Evolutionary conservation across 192 early-diverging fungal genomes (phyloP).

Genomic region (Powellomyces hirtus): DNA sequence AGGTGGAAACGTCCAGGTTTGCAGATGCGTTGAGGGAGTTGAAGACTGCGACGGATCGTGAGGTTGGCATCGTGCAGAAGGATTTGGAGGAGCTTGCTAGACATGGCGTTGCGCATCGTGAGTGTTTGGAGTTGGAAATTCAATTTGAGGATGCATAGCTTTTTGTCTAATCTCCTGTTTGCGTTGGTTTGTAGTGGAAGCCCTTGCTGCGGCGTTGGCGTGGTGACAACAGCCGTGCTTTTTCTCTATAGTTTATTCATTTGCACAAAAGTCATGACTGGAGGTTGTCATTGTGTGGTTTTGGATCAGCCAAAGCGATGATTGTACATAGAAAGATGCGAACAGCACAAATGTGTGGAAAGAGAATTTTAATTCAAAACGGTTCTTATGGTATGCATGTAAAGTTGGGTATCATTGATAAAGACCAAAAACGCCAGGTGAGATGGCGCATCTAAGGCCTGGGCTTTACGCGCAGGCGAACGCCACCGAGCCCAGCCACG

Average conservation of each 20-base stretch:
- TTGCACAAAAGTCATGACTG: too few species aligned
- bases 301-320: too few species aligned
- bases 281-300: too few species aligned
- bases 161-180: not conserved
- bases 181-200: not conserved
- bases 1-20: not conserved
- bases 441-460: too few species aligned
- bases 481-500: not conserved
- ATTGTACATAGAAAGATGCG: too few species aligned
- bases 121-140: not conserved
- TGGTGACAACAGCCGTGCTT: too few species aligned
- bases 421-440: too few species aligned
- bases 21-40: not conserved
- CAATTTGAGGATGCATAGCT: not conserved
- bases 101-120: slow-evolving; percentile 23
- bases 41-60: not conserved
- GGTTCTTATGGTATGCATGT: too few species aligned
- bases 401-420: too few species aligned
- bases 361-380: too few species aligned
- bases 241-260: too few species aligned
- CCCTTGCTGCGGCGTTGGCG: not conserved
- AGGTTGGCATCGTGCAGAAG: slow-evolving; percentile 2
- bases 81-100: slow-evolving; percentile 18
- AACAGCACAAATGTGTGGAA: too few species aligned
- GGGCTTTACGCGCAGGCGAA: not conserved